phyloP scores from a whole-genome alignment of 192 early-diverging fungal species.

The Neocallimastix lanati region DNA sequence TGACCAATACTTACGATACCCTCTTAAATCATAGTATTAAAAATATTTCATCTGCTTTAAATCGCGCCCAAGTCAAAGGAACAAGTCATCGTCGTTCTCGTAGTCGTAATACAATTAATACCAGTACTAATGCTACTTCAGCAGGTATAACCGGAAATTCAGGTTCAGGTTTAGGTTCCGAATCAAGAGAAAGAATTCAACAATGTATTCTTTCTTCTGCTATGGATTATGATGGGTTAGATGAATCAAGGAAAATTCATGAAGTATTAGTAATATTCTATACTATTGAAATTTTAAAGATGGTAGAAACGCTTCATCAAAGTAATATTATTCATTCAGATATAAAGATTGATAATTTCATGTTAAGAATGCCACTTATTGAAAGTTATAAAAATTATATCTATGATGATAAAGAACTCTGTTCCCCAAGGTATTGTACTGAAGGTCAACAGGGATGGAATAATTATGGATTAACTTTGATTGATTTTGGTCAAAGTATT shows the following conservation, averaged over 20 bases:
- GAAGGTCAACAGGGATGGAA: slow-evolving; percentile 19
- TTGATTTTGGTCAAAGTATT: slow-evolving; percentile 19
- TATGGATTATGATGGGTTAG: background rate
- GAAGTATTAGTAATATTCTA: slow-evolving; percentile 26
- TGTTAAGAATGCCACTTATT: slow-evolving; percentile 6
- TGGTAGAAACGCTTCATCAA: slow-evolving; percentile 18
- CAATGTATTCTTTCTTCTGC: background rate
- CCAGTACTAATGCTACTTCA: no score
- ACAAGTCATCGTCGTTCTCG: no score
- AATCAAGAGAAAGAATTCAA: background rate
- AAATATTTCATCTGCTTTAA: background rate
- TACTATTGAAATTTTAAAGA: slow-evolving; percentile 19
- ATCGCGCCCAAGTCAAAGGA: background rate
- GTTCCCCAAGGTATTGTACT: slow-evolving; percentile 14
- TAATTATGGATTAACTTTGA: slow-evolving; percentile 9
- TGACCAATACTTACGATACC: background rate
- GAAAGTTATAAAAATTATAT: slow-evolving; percentile 3
- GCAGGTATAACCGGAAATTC: background rate
- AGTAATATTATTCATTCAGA: slow-evolving; percentile 27
- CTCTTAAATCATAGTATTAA: background rate
- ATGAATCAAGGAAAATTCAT: background rate
- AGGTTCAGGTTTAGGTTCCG: no score
- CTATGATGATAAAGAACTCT: slow-evolving; percentile 2
- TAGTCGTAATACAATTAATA: no score
- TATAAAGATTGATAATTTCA: slow-evolving; percentile 21